Percentiles rank a stretch among this genome's conserved stretches.
These are phyloP conservation scores for Saccharomycopsis babjevae DNA, from an alignment of 805 yeast genomes.

Conservation along the genomic window DNA sequence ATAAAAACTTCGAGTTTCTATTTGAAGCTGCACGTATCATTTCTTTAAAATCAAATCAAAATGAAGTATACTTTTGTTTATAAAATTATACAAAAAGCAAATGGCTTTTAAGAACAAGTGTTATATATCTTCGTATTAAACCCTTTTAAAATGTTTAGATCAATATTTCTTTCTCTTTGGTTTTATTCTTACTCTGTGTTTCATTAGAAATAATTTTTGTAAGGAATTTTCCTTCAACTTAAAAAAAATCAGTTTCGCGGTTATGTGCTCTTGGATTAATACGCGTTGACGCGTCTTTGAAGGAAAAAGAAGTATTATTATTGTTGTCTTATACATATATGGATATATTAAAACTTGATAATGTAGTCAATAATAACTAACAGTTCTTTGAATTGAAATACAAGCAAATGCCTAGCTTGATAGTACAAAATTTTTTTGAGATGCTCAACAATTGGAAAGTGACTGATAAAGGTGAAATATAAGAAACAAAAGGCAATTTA, in stretches of 20 bases:
- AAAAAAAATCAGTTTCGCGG: not conserved
- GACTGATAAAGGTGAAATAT: not conserved
- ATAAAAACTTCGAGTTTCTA: slow-evolving; percentile 12
- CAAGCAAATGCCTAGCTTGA: not conserved
- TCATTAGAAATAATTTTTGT: not conserved
- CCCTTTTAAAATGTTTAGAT: not conserved
- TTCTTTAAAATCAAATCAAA: not conserved
- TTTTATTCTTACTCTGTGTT: not conserved
- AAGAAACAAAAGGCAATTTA: not conserved
- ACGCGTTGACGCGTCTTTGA: not conserved
- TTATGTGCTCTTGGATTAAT: not conserved
- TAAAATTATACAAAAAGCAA: not conserved
- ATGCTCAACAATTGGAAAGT: not conserved
- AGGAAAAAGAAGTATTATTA: not conserved
- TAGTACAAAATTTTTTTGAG: not conserved
- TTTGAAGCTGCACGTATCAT: slow-evolving; percentile 12
- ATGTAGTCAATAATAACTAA: not conserved
- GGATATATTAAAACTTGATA: too few species aligned
- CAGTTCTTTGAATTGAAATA: not conserved
- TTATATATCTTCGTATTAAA: not conserved
- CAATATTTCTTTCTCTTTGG: not conserved
- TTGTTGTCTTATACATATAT: not conserved
- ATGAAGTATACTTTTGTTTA: not conserved
- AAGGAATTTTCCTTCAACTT: not conserved
- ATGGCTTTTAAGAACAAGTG: not conserved